phyloP scores from a whole-genome alignment of 2,329 filamentous ascomycete genomes.

The Epichloe aotearoae region DNA sequence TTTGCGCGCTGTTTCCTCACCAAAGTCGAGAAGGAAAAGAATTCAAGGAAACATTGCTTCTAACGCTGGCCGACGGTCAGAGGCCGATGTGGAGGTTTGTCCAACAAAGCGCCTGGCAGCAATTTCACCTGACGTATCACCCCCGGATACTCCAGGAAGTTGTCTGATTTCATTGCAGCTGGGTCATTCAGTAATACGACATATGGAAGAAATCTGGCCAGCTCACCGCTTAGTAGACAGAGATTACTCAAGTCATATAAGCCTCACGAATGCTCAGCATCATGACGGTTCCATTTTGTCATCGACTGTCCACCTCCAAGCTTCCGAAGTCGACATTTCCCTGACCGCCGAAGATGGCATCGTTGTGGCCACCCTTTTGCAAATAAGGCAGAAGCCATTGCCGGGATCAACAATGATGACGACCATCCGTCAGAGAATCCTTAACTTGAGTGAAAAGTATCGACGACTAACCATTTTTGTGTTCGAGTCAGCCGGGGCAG shows the following conservation, averaged over 20 bases:
- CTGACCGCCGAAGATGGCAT: conserved; percentile 57
- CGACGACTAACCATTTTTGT: conserved; percentile 56
- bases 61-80: not conserved
- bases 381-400: conserved; percentile 56
- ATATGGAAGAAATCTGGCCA: conserved; percentile 35
- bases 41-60: not conserved
- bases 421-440: conserved; percentile 42
- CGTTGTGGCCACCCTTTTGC: conserved; percentile 56
- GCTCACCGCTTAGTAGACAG: conserved; percentile 43
- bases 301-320: conserved; percentile 14
- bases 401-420: conserved; percentile 33
- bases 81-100: not conserved
- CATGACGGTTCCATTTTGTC: conserved; percentile 5
- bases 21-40: not conserved
- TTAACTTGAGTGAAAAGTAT: conserved; percentile 43
- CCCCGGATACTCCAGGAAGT: conserved; percentile 8
- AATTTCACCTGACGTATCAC: conserved; percentile 7
- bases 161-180: conserved; percentile 40
- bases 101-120: not conserved
- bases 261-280: conserved; percentile 20
- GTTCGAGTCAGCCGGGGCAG: conserved; percentile 33
- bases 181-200: conserved; percentile 33
- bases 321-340: conserved; percentile 57
- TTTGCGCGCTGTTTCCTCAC: too few species aligned
- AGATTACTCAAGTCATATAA: conserved; percentile 28